Evolutionary conservation across 805 yeast species (phyloP), one percentile per base, ranked within the genome.

Genomic region (Teunomyces pallodes): DNA sequence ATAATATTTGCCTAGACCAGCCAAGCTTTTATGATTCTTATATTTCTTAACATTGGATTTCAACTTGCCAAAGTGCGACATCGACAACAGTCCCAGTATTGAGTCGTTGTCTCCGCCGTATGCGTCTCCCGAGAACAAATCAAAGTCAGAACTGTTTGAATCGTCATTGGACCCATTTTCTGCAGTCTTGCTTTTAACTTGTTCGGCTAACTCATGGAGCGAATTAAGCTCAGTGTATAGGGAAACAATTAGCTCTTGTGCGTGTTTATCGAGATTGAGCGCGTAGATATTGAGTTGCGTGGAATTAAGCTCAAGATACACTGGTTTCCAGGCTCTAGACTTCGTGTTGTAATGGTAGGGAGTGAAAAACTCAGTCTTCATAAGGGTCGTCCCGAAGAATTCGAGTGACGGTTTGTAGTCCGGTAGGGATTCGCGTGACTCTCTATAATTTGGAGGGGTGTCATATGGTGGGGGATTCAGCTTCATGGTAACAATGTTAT

Each of bases 221-320:
- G 54, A 57, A 51, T 71, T 70, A 14, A 56, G 58, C 42, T 61
- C 59, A 38, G 54, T 56, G 58, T 59, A 73, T n/a, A 72, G 57
- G 27, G 65, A 60, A 40, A 64, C 47, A n/a, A 73, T 54, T 7
- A 64, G 45, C n/a, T 59, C 53, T 5, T 46, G 40, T 10, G 63
- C 50, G 29, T 52, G 48, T 24, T 55, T 60, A 8, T 60, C 61
- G 8, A 61, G 56, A 9, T 54, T 51, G 14, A 73, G 51, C 33
- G 57, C 58, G 49, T 68, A 65, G 5, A 73, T 44, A 29, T 62
- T 62, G 29, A 73, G 58, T 50, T 72, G 76, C 14, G 74, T 73
- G 35, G 72, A 65, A 52, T 70, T 71, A 31, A 73, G 53, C 51
- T 72, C 75, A 20, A 70, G 56, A 20, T 70, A 52, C 14, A 73